Base-by-base conservation (phyloP, 1,284 basidiomycete species). In the Malassezia vespertilionis region DNA sequence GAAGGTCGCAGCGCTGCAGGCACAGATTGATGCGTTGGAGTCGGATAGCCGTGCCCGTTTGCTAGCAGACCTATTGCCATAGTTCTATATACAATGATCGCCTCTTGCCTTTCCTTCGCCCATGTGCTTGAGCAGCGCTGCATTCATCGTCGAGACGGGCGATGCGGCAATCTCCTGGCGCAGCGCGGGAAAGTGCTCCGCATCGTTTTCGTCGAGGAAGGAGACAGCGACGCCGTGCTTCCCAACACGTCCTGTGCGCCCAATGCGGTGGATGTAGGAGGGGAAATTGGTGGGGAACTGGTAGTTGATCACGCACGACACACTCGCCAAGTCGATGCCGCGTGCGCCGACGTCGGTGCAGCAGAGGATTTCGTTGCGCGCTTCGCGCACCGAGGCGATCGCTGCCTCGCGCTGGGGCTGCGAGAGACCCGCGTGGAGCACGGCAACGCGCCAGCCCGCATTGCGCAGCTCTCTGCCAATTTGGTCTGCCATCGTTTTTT, bases 401-500 rank as follows among this genome's bases (percentile, higher is more conserved):
- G 90, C 81, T 1, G 84, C 86, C 72, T 99, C 91, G 71, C 91
- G 82, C 71, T 95, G 86, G 62, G 90, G 86, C 73, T 99, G 91
- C 54, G 84, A 89, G 75, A 97, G 96, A 51, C 90, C 91, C 4
- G 89, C 93, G 71, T 99, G 93, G 56, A 99, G 71, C 0, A 88
- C 90, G 8, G 86, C 80, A 0, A 84, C 82, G 53, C 76, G 82
- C 82, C 86, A 90, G 1, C 86, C 86, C 30, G 82, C 83, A 45
- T 86, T 82, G 42, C 82, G 80, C 7, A 97, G 76, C 65, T 93
- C 89, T 71, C 86, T 86, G 31, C 86, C 83, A 18, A 99, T 84
- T 80, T 86, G 83, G 67, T 99, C 91, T 35, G 90, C 91, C 5
- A 86, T 90, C 77, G 91, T 91, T 77, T 96, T 97, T 73, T 96